Evolutionary conservation across 495 filamentous ascomycete genomes (phyloP), one percentile per base, ranked within the genome.

Genomic region (Xylaria cubensis): DNA sequence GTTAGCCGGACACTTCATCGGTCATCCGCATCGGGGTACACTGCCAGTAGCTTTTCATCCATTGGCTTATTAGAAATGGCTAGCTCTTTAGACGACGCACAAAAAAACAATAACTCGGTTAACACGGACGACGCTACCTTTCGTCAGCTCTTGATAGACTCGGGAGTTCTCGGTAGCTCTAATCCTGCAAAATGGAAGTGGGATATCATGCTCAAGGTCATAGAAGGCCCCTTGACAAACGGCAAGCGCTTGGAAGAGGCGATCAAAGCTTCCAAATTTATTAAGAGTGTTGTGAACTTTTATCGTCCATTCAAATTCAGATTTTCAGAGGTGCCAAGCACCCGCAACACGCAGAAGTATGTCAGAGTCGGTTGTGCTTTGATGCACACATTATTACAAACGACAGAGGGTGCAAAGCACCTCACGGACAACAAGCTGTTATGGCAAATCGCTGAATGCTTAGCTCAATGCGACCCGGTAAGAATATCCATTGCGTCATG

Each of bases 171-270:
- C 63, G 92, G 89, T 65, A 93, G 91, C 48, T 91, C 92, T 63
- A 97, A 97, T 71, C 97, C 90, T 78, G 84, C 89, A 24, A 99
- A 99, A 77, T 99, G 96, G 96, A 94, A 96, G 74, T 99, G 96
- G 96, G 93, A 97, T 74, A 83, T 97, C 34, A 93, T 99, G 53
- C 88, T 93, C 68, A 90, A 91, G 74, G 89, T 98, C 44, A 94
- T 99, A 56, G 97, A 99, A 78, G 97, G 97, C 0, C 96, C 96
- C 5, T 80, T 99, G 48, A 90, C 92, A n/a, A 97, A 95, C 75
- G 88, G 94, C 7, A 97, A 97, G 79, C 88, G 96, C 53, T 87
- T 98, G 12, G 94, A 97, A 74, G 97, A 99, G 79, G 95, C 95
- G 3, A 94, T 98, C 77, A 97, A 95, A 79, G 93, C 90, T 29